phyloP scores from a whole-genome alignment of 441 rosid genomes.

The Brassica balearica region DNA sequence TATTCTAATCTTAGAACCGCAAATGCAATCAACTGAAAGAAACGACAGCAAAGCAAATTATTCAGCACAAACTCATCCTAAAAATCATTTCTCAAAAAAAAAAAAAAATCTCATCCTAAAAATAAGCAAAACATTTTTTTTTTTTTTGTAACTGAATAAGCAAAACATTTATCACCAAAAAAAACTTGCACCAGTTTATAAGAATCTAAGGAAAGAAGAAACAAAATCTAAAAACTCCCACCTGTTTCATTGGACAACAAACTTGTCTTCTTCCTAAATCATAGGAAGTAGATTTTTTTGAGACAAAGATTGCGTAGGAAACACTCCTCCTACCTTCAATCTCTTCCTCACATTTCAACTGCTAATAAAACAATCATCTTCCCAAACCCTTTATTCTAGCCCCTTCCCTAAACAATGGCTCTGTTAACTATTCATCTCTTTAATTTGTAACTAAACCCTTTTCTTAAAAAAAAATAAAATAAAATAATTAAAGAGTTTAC shows the following conservation, averaged over 20 bases:
- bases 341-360: slow-evolving; percentile 45
- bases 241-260: slow-evolving; percentile 26
- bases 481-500: slow-evolving; percentile 35
- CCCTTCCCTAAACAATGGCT: slow-evolving; percentile 35
- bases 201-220: slow-evolving; percentile 30
- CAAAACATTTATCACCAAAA: not conserved
- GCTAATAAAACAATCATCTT: slow-evolving; percentile 40
- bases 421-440: slow-evolving; percentile 37
- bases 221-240: slow-evolving; percentile 31
- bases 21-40: slow-evolving; percentile 1
- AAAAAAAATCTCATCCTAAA: too few species aligned
- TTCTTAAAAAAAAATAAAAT: not conserved
- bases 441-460: slow-evolving; percentile 30
- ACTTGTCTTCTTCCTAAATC: slow-evolving; percentile 40
- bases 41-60: slow-evolving; percentile 25
- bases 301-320: slow-evolving; percentile 44
- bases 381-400: slow-evolving; percentile 42
- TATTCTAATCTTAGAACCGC: slow-evolving; percentile 21
- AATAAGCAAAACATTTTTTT: too few species aligned
- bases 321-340: slow-evolving; percentile 45
- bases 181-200: slow-evolving; percentile 16
- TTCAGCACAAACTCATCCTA: not conserved
- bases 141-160: too few species aligned
- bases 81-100: too few species aligned
- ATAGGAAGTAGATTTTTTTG: slow-evolving; percentile 27